Evolutionary conservation across 2,329 filamentous ascomycete genomes (phyloP), one percentile per base, ranked within the genome.

Genomic region (Cladophialophora bantiana): DNA sequence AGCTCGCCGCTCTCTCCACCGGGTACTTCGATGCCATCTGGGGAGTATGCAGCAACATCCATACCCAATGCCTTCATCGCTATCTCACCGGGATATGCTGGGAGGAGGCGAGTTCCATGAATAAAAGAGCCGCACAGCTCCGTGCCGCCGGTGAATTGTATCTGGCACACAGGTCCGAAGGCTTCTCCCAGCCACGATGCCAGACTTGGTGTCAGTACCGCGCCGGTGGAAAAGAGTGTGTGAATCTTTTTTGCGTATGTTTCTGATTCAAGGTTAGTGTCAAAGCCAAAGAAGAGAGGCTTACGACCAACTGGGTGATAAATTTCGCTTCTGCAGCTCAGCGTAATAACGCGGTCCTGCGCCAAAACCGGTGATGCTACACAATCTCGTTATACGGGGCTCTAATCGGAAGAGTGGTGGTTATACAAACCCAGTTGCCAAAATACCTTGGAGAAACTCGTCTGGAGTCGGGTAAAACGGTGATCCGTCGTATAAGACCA

Each of bases 1-100:
- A 95, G 84, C 73, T 95, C 92, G 1, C 92, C 92, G 0, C 91
- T 83, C 4, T 85, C 85, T 9, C 92, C 92, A 20, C 45, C 61
- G 7, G 50, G 35, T 2, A 58, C 31, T 13, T 31, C 38, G 26
- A 40, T 48, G 9, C 38, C 63, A 32, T 66, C 54, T 10, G 54
- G n/a, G 13, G 42, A 53, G 20, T 52, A 61, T 20, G 63, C 59
- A 48, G 54, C 64, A 35, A 68, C 55, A 34, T 62, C 66, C 31
- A 63, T 83, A 0, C 85, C 86, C 0, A 88, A 77, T 48, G 77
- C 78, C 0, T 83, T 80, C 0, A 84, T 84, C 68, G 86, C 84
- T 26, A 83, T 85, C 4, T 85, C 86, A 2, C 86, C 86, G 0
- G 82, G 77, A 66, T 87, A 85, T 0, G 94, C 81, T 0, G 91